Percentiles rank a stretch among this genome's conserved stretches.
phyloP scores from a whole-genome alignment of 1,284 basidiomycete species.

The Filobasidium uniguttulatum region DNA sequence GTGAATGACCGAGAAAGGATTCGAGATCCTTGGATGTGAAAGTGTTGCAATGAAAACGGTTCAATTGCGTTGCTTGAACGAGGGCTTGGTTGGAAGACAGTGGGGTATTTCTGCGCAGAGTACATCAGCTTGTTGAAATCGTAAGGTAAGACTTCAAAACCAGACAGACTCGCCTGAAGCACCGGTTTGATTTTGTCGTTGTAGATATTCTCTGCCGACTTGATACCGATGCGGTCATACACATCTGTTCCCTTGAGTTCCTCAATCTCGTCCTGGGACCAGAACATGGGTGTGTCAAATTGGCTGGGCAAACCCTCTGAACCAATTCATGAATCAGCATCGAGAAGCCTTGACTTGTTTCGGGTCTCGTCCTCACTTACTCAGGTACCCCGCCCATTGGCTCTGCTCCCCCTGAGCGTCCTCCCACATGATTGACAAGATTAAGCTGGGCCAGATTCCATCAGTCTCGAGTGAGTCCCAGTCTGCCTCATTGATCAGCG shows the following conservation, averaged over 20 bases:
- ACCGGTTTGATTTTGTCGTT: slow-evolving; percentile 50
- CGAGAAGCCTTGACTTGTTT: no score
- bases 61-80: not conserved
- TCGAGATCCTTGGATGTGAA: slow-evolving; percentile 84
- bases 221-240: slow-evolving; percentile 70
- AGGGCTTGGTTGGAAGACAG: slow-evolving; percentile 47
- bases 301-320: slow-evolving; percentile 46
- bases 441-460: slow-evolving; percentile 69
- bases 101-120: slow-evolving; percentile 46
- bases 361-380: no score
- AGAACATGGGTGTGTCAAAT: slow-evolving; percentile 95
- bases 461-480: slow-evolving; percentile 51
- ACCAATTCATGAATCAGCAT: no score
- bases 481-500: slow-evolving; percentile 44
- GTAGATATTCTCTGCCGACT: slow-evolving; percentile 69
- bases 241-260: slow-evolving; percentile 73
- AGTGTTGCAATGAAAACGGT: slow-evolving; percentile 56
- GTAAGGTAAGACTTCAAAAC: no score
- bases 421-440: slow-evolving; percentile 94
- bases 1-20: slow-evolving; percentile 60
- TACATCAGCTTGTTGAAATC: not conserved
- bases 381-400: slow-evolving; percentile 55
- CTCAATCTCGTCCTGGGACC: slow-evolving; percentile 58
- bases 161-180: slow-evolving; percentile 50
- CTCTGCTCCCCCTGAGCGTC: slow-evolving; percentile 47